These are phyloP conservation scores for Neoboletus brunneissimus DNA, from an alignment of 768 basidiomycete genomes.

Conservation along the genomic window DNA sequence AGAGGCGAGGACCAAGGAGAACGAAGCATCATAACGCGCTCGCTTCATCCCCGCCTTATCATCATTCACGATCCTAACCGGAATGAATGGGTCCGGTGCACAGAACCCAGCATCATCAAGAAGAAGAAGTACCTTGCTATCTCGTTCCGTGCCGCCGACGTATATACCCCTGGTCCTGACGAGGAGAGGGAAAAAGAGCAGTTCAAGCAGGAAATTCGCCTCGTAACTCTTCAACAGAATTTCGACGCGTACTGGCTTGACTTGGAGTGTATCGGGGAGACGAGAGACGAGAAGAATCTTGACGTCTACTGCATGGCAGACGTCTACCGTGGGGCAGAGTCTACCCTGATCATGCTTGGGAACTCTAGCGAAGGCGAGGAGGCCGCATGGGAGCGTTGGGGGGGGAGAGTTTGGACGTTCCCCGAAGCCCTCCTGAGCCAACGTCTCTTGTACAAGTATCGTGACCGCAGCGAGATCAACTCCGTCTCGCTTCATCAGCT, in stretches of 20 bases:
- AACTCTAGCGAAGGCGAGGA: too few species aligned
- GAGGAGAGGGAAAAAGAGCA: background rate
- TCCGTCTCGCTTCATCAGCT: too few species aligned
- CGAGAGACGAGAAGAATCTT: too few species aligned
- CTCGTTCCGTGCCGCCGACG: constrained; percentile 12
- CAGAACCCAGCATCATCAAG: constrained; percentile 2
- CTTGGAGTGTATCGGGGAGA: background rate
- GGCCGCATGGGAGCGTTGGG: too few species aligned
- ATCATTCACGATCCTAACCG: background rate
- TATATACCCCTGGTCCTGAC: constrained; percentile 7
- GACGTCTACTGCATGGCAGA: too few species aligned
- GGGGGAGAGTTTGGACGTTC: too few species aligned
- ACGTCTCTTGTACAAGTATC: too few species aligned
- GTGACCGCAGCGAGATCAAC: too few species aligned
- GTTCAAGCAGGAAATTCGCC: constrained; percentile 11
- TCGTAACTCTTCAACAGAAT: background rate
- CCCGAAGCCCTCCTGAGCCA: too few species aligned
- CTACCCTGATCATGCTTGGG: too few species aligned
- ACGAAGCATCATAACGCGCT: constrained; percentile 5
- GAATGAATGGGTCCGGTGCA: constrained; percentile 6
- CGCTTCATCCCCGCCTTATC: constrained; percentile 13
- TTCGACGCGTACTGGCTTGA: constrained; percentile 20
- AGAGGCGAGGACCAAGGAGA: background rate
- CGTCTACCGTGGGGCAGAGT: too few species aligned
- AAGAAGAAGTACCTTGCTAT: constrained; percentile 13